These are phyloP conservation scores for Pseudoneurospora amorphoporcata DNA, from an alignment of 495 filamentous ascomycete genomes.

Conservation along the genomic window DNA sequence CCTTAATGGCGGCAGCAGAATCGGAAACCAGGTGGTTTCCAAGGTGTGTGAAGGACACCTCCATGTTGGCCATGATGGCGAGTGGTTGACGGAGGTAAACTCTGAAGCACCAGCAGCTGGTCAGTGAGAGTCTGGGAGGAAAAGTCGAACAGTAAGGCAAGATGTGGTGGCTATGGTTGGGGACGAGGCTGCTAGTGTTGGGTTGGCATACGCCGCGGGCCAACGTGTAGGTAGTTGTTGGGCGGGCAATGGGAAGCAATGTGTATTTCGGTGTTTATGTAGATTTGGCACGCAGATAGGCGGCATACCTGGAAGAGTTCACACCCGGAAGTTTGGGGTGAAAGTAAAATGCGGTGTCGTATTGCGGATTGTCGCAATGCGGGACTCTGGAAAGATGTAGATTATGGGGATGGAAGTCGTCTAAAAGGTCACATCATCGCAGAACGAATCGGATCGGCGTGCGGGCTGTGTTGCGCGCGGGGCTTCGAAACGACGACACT, in stretches of 20 bases:
- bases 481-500: neutral
- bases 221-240: neutral
- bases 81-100: neutral
- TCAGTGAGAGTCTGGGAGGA: neutral
- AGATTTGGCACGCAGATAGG: neutral
- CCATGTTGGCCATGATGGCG: constrained; percentile 41
- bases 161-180: neutral
- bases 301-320: neutral
- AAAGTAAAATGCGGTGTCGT: neutral
- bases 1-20: constrained; percentile 63
- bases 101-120: neutral
- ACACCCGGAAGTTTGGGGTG: neutral
- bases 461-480: neutral
- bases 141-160: neutral
- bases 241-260: neutral
- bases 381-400: neutral
- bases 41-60: constrained; percentile 76
- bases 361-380: neutral
- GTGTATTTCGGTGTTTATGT: neutral
- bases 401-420: constrained; percentile 4
- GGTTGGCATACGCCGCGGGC: neutral
- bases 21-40: constrained; percentile 72
- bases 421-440: constrained; percentile 26
- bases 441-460: neutral
- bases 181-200: neutral